phyloP scores from a whole-genome alignment of 306 rosid species.

The Ormosia semicastrata region DNA sequence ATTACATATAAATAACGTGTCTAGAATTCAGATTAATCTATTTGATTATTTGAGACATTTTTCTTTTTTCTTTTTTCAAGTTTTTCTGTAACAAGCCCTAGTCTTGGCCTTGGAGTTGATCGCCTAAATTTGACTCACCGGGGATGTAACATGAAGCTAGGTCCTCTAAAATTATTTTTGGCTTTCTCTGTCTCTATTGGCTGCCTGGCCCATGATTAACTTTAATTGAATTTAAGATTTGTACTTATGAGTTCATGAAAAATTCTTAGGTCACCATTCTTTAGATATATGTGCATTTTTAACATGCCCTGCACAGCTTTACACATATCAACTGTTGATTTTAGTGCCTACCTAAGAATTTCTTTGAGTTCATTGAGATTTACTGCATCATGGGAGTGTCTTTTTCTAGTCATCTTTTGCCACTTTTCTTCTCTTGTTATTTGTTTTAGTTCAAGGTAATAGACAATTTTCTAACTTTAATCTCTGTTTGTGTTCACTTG shows the following conservation, averaged over 20 bases:
- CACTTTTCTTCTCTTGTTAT: background rate
- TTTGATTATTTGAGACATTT: background rate
- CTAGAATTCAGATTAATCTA: background rate
- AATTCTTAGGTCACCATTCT: background rate
- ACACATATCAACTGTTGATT: background rate
- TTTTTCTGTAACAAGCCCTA: background rate
- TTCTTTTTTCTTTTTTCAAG: background rate
- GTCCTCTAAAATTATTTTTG: background rate
- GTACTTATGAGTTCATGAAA: background rate
- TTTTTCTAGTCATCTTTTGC: background rate
- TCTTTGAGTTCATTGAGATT: background rate
- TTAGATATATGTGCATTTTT: background rate
- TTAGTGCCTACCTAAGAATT: background rate
- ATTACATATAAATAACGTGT: constrained; percentile 2
- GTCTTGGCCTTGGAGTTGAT: background rate
- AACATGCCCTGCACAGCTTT: background rate
- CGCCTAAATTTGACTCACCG: background rate
- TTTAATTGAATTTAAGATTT: background rate
- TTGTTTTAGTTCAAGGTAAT: background rate
- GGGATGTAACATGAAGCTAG: background rate
- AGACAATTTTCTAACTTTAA: constrained; percentile 6
- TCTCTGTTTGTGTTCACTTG: background rate
- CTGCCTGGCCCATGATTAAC: background rate
- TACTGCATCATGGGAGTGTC: background rate
- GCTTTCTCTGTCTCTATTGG: background rate